Evolutionary conservation across 768 basidiomycete species (phyloP).

Genomic region (Psilocybe tampanensis): DNA sequence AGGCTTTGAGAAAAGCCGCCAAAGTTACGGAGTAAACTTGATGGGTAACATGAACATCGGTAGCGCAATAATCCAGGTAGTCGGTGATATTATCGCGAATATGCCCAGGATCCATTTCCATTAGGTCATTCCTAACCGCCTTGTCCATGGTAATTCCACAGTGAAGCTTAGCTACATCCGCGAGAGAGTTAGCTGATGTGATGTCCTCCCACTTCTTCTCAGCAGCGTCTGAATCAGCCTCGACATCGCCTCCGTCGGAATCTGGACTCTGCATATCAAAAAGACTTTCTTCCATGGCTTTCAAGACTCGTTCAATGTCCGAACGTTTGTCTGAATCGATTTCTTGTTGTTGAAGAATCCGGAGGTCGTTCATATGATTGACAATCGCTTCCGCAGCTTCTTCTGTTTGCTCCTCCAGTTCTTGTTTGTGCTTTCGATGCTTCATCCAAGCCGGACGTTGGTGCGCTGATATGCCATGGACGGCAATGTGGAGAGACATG

Average conservation of each 20-base stretch:
- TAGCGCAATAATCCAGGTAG: slow-evolving; percentile 84
- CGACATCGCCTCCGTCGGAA: slow-evolving; percentile 17
- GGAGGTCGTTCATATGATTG: slow-evolving; percentile 41
- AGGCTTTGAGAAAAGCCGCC: slow-evolving; percentile 79
- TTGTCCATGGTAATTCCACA: slow-evolving; percentile 84
- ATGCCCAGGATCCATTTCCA: slow-evolving; percentile 64
- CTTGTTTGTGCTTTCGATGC: slow-evolving; percentile 71
- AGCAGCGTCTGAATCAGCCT: slow-evolving; percentile 40
- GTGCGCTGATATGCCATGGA: slow-evolving; percentile 91
- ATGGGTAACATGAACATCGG: slow-evolving; percentile 85
- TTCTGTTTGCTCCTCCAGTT: slow-evolving; percentile 52
- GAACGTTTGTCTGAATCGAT: slow-evolving; percentile 45
- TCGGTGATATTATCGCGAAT: slow-evolving; percentile 68
- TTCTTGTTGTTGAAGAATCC: slow-evolving; percentile 52
- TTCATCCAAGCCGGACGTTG: slow-evolving; percentile 94
- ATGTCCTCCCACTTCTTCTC: slow-evolving; percentile 88
- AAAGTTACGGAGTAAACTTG: slow-evolving; percentile 75
- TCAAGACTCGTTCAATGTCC: slow-evolving; percentile 37
- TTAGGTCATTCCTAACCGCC: slow-evolving; percentile 72
- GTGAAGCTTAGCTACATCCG: slow-evolving; percentile 90
- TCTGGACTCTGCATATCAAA: slow-evolving; percentile 21
- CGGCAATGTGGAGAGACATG: slow-evolving; percentile 92
- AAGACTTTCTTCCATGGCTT: slow-evolving; percentile 44
- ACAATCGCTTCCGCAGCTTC: slow-evolving; percentile 66
- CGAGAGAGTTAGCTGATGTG: slow-evolving; percentile 89